phyloP scores from a whole-genome alignment of 768 basidiomycete genomes.

The Mycena alexandri region DNA sequence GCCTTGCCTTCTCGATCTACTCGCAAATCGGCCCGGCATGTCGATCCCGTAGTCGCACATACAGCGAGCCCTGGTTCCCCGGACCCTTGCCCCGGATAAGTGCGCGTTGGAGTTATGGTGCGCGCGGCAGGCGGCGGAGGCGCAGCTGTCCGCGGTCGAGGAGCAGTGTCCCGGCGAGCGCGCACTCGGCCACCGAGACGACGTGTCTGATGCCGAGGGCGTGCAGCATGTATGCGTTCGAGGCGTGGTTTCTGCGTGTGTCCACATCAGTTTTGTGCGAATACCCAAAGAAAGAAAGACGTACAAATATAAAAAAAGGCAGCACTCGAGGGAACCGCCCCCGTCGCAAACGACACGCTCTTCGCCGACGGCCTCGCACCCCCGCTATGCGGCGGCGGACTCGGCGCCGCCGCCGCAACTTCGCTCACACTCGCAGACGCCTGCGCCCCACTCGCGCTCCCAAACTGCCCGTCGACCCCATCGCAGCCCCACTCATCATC shows the following conservation, averaged over 20 bases:
- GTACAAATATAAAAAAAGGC: conserved; percentile 90
- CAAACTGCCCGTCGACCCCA: conserved; percentile 48
- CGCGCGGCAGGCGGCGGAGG: conserved; percentile 40
- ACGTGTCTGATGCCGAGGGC: conserved; percentile 97
- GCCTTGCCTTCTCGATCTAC: conserved; percentile 91
- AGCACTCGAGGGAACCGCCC: conserved; percentile 79
- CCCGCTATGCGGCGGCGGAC: too few species aligned
- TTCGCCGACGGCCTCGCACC: conserved; percentile 60
- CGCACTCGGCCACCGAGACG: conserved; percentile 96
- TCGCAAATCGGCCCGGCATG: conserved; percentile 90
- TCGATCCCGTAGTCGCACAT: conserved; percentile 98
- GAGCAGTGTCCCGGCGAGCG: conserved; percentile 68
- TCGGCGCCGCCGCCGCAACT: too few species aligned
- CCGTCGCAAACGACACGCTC: conserved; percentile 59
- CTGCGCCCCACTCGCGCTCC: conserved; percentile 20
- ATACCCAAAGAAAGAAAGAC: conserved; percentile 50
- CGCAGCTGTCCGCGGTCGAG: conserved; percentile 35
- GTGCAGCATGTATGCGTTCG: conserved; percentile 96
- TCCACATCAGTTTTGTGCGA: not conserved
- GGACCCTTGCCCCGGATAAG: conserved; percentile 58
- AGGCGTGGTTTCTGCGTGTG: conserved; percentile 88
- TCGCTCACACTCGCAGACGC: not conserved
- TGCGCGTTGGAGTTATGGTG: conserved; percentile 50
- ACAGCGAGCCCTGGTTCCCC: conserved; percentile 78
- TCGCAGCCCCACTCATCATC: conserved; percentile 44